Evolutionary conservation across 495 filamentous ascomycete genomes (phyloP).

Genomic region (Daldinia childiae): DNA sequence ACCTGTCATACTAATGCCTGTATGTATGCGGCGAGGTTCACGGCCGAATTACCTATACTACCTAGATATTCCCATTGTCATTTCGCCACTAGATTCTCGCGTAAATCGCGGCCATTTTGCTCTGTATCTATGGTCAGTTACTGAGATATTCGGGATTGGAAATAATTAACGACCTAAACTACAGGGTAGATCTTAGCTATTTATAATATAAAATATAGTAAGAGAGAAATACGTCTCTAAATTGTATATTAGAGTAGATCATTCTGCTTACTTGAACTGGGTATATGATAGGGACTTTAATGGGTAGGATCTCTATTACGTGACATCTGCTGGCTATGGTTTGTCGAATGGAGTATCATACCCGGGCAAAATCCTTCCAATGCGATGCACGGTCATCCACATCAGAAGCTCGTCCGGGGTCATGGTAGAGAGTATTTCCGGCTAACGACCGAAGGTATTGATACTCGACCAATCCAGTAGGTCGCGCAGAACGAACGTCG

Average conservation of each 20-base stretch:
- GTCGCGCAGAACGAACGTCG: background rate
- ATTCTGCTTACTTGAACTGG: background rate
- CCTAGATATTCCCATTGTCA: background rate
- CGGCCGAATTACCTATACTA: background rate
- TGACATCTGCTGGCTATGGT: background rate
- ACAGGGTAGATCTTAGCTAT: background rate
- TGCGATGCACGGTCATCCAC: slow-evolving; percentile 3
- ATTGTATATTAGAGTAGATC: background rate
- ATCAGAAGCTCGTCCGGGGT: background rate
- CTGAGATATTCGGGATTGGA: background rate
- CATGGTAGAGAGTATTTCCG: background rate
- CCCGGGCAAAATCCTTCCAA: background rate
- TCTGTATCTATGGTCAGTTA: background rate
- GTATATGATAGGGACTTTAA: background rate
- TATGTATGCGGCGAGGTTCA: slow-evolving; percentile 1
- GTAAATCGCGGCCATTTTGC: background rate
- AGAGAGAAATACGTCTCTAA: background rate
- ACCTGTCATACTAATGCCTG: background rate
- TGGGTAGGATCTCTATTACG: background rate
- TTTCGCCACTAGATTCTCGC: background rate
- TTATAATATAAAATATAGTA: background rate
- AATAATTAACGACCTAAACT: background rate
- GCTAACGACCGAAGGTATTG: background rate
- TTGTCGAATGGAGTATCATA: background rate
- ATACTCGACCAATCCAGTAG: slow-evolving; percentile 9